These are phyloP conservation scores for Diplotaxis tenuifolia DNA, from an alignment of 345 rosid genomes.

Conservation along the genomic window DNA sequence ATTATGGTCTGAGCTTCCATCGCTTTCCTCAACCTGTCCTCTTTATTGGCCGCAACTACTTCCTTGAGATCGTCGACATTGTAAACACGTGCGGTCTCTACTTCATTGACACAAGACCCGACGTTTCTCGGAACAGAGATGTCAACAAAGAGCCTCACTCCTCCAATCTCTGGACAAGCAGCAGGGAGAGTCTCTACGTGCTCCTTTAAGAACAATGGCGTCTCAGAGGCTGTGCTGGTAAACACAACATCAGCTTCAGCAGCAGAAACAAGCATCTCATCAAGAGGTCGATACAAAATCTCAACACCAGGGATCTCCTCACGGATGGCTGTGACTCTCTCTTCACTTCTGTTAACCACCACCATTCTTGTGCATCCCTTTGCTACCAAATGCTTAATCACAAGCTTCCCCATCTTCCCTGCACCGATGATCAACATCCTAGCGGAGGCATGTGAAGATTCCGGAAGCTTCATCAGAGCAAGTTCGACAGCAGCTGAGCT, in stretches of 20 bases:
- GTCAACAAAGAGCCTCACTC: slow-evolving; percentile 45
- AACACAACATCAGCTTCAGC: not conserved
- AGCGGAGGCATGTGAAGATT: not conserved
- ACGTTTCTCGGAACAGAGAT: slow-evolving; percentile 93
- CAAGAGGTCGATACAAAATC: not conserved
- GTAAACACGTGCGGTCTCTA: slow-evolving; percentile 17
- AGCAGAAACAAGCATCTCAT: not conserved
- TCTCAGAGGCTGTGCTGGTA: not conserved
- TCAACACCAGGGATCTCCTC: not conserved
- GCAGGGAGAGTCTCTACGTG: not conserved
- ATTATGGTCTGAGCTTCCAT: slow-evolving; percentile 21
- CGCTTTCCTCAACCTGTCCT: slow-evolving; percentile 1
- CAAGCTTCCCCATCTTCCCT: slow-evolving; percentile 3
- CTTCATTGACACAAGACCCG: slow-evolving; percentile 64
- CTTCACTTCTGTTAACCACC: not conserved
- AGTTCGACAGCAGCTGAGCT: not conserved
- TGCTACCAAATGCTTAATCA: not conserved
- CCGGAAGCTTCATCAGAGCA: not conserved
- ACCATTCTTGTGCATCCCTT: not conserved
- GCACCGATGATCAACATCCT: not conserved
- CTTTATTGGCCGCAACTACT: not conserved
- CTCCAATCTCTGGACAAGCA: not conserved
- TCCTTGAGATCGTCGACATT: not conserved
- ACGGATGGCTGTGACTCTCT: not conserved
- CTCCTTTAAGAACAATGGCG: not conserved